Percentiles rank a stretch among this genome's conserved stretches.
These are phyloP conservation scores for Scheffersomyces parashehatae DNA, from an alignment of 1,139 yeast genomes.

Conservation along the genomic window DNA sequence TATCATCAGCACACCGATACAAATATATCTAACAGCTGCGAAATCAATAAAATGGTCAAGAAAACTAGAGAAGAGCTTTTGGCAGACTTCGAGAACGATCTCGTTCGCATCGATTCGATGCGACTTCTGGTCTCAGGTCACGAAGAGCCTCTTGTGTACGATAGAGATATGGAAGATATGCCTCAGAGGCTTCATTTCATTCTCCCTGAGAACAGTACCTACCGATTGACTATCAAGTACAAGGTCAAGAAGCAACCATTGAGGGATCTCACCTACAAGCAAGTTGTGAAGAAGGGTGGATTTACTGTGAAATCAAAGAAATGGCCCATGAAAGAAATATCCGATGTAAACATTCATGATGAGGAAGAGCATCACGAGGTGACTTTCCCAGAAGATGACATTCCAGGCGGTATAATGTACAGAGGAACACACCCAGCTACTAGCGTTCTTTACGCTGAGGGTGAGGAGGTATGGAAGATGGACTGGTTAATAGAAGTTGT, in stretches of 20 bases:
- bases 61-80: slow-evolving; percentile 15
- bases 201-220: slow-evolving; percentile 35
- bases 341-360: slow-evolving; percentile 17
- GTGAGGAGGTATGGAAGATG: slow-evolving; percentile 23
- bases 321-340: slow-evolving; percentile 20
- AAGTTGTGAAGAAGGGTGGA: slow-evolving; percentile 33
- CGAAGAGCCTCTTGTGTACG: slow-evolving; percentile 22
- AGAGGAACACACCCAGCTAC: slow-evolving; percentile 35
- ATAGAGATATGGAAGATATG: slow-evolving; percentile 27
- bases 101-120: slow-evolving; percentile 27
- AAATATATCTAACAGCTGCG: not conserved
- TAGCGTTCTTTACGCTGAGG: slow-evolving; percentile 29
- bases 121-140: slow-evolving; percentile 28
- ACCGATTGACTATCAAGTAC: slow-evolving; percentile 30
- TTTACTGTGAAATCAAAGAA: slow-evolving; percentile 29
- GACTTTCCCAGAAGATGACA: slow-evolving; percentile 29
- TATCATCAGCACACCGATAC: no score
- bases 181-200: slow-evolving; percentile 30
- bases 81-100: slow-evolving; percentile 24
- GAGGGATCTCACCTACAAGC: slow-evolving; percentile 29
- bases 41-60: not conserved
- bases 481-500: slow-evolving; percentile 31
- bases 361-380: slow-evolving; percentile 17
- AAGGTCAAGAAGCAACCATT: slow-evolving; percentile 26
- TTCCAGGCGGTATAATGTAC: slow-evolving; percentile 37